Evolutionary conservation across 164 flowering plant species (phyloP).

Genomic region (Warburgia ugandensis): DNA sequence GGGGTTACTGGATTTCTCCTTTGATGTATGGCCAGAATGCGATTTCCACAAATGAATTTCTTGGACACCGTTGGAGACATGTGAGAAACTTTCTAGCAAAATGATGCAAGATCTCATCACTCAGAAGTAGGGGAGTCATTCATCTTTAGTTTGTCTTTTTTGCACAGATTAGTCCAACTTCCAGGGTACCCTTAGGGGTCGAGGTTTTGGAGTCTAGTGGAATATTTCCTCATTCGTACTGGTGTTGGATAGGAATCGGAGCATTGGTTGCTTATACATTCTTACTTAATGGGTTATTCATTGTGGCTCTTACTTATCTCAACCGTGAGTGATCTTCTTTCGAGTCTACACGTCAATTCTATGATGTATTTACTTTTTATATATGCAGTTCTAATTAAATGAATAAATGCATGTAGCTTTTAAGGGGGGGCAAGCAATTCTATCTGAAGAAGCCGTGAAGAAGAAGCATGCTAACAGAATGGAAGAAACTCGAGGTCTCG

Average conservation of each 20-base stretch:
- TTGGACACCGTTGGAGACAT: slow-evolving; percentile 65
- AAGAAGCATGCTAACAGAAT: slow-evolving; percentile 3
- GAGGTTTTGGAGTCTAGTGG: slow-evolving; percentile 18
- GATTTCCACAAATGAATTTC: slow-evolving; percentile 60
- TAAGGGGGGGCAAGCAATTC: neutral
- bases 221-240: slow-evolving; percentile 16
- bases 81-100: no score
- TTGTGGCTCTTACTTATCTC: no score
- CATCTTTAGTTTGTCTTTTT: no score
- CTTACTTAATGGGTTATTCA: no score
- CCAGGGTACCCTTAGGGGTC: slow-evolving; percentile 22
- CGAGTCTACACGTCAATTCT: no score
- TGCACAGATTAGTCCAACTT: no score
- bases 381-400: neutral
- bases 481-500: slow-evolving; percentile 1
- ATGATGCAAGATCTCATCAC: no score
- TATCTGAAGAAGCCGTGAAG: slow-evolving; percentile 7
- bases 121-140: no score
- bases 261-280: slow-evolving; percentile 26
- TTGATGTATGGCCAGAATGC: slow-evolving; percentile 63
- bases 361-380: neutral
- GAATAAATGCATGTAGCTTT: slow-evolving; percentile 23
- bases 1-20: slow-evolving; percentile 89
- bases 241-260: slow-evolving; percentile 35
- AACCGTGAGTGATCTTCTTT: no score